phyloP scores from a whole-genome alignment of 148 eudicot genomes.

The Nepenthes gracilis region DNA sequence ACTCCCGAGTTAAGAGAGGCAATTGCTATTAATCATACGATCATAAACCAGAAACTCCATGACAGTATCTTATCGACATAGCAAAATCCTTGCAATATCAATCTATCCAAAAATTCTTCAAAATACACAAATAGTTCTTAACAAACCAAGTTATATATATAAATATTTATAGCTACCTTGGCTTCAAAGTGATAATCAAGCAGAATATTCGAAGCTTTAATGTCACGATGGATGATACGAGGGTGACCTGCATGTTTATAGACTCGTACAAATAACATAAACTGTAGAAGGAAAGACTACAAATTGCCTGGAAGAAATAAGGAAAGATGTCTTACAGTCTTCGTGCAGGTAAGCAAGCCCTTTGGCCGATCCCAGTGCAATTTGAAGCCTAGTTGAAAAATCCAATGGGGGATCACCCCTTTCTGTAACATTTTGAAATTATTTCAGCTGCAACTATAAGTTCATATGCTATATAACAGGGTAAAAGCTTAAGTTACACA shows the following conservation, averaged over 20 bases:
- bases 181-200: constrained; percentile 68
- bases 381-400: constrained; percentile 58
- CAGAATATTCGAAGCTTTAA: constrained; percentile 80
- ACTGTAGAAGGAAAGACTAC: not conserved
- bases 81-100: too few species aligned
- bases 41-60: too few species aligned
- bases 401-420: constrained; percentile 40
- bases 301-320: too few species aligned
- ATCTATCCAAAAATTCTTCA: too few species aligned
- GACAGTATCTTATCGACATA: too few species aligned
- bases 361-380: constrained; percentile 86
- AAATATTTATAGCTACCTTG: constrained; percentile 20
- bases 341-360: constrained; percentile 87
- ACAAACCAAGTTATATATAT: too few species aligned
- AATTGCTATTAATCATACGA: too few species aligned
- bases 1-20: too few species aligned
- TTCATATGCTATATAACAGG: too few species aligned
- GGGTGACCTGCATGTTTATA: constrained; percentile 53
- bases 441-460: too few species aligned
- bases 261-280: not conserved
- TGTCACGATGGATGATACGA: constrained; percentile 85
- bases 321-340: constrained; percentile 49
- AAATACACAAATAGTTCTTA: too few species aligned
- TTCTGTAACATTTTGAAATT: constrained; percentile 16
- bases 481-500: too few species aligned